Percentiles rank a stretch among this genome's conserved stretches.
These are phyloP conservation scores for Malus sieversii DNA, from an alignment of 306 rosid species.

Conservation along the genomic window DNA sequence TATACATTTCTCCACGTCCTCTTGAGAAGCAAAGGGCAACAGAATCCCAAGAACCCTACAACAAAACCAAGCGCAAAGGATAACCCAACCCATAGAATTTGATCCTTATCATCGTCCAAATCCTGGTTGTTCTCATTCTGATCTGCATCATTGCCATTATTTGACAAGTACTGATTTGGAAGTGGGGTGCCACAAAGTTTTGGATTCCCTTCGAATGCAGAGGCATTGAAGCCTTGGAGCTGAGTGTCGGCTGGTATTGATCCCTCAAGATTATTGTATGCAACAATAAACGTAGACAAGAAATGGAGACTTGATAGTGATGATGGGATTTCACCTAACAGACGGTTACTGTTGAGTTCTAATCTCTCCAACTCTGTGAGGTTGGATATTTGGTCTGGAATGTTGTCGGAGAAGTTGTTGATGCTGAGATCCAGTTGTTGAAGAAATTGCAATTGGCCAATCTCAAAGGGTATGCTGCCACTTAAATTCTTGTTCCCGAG, in stretches of 20 bases:
- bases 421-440: neutral
- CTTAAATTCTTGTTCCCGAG: neutral
- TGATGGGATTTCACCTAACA: neutral
- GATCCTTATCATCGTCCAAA: neutral
- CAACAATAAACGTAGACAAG: neutral
- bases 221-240: neutral
- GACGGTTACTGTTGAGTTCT: neutral
- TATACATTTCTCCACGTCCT: neutral
- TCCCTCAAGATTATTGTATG: conserved; percentile 4
- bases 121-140: neutral
- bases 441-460: neutral
- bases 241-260: conserved; percentile 8
- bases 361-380: neutral
- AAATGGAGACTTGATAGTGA: neutral
- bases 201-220: neutral
- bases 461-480: conserved; percentile 1
- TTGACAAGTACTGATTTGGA: neutral
- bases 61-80: neutral
- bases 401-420: neutral
- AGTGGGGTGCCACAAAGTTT: conserved; percentile 12
- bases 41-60: neutral
- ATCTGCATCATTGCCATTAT: neutral
- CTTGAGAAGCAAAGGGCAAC: neutral
- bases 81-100: neutral
- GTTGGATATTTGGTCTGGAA: neutral